phyloP scores from a whole-genome alignment of 768 basidiomycete genomes.

The Mycena vitilis region DNA sequence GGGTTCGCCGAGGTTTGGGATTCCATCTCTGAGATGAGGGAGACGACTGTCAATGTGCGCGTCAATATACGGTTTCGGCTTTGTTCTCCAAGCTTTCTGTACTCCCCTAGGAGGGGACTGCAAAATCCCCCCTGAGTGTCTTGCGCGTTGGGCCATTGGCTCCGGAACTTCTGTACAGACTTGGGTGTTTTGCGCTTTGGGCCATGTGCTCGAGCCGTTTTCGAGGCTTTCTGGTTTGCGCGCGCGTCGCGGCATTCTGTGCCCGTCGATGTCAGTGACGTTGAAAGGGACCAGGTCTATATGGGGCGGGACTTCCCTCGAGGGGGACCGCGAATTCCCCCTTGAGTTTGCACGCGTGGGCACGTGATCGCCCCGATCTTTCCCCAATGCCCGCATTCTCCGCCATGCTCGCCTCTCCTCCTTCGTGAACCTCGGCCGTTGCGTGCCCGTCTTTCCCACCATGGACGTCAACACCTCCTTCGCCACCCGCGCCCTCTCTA shows the following conservation, averaged over 20 bases:
- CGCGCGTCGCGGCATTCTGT: constrained; percentile 12
- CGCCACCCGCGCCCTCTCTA: neutral
- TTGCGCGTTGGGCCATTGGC: constrained; percentile 6
- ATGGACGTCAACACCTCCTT: neutral
- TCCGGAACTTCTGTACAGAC: neutral
- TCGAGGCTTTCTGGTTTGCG: neutral
- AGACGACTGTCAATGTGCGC: constrained; percentile 12
- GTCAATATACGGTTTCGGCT: constrained; percentile 14
- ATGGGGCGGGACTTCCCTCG: constrained; percentile 30
- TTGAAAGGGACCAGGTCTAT: neutral
- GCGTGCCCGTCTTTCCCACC: neutral
- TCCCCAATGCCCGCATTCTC: constrained; percentile 3
- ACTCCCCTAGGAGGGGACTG: constrained; percentile 29
- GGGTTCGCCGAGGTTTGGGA: constrained; percentile 19
- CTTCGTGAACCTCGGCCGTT: neutral
- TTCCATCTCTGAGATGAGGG: constrained; percentile 14
- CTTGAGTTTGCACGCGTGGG: constrained; percentile 18
- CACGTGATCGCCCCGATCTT: constrained; percentile 10
- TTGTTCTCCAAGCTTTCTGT: neutral
- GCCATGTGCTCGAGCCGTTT: constrained; percentile 16
- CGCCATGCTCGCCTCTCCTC: constrained; percentile 14
- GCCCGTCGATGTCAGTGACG: constrained; percentile 14
- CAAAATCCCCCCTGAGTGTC: constrained; percentile 18
- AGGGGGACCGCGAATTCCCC: constrained; percentile 29
- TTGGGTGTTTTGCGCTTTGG: neutral